Evolutionary conservation across 768 basidiomycete genomes (phyloP).

Genomic region (Rickenella mellea): DNA sequence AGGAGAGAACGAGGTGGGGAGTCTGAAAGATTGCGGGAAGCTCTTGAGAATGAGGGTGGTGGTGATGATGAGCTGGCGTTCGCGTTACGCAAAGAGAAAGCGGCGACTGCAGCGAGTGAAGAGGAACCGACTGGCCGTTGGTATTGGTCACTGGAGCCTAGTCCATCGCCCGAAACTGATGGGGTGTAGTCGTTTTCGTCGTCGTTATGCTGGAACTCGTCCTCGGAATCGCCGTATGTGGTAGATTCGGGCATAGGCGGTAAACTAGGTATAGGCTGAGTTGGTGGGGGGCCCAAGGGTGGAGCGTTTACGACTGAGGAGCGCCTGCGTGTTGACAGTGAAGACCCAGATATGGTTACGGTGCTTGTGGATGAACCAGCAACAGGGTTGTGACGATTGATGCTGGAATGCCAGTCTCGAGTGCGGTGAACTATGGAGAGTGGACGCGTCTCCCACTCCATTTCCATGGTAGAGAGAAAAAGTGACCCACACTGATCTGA

Average conservation of each 20-base stretch:
- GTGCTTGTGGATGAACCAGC: constrained; percentile 14
- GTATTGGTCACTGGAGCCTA: constrained; percentile 12
- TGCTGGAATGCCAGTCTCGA: constrained; percentile 20
- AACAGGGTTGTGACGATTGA: constrained; percentile 15
- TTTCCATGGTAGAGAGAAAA: no score
- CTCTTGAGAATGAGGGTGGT: constrained; percentile 26
- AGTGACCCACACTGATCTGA: no score
- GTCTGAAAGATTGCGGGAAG: constrained; percentile 50
- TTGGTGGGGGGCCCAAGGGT: constrained; percentile 64
- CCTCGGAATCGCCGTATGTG: constrained; percentile 10
- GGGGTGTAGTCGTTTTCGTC: not conserved
- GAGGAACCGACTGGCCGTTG: constrained; percentile 32
- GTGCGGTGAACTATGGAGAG: constrained; percentile 18
- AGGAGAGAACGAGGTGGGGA: constrained; percentile 47
- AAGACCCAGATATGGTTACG: not conserved
- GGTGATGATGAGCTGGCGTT: constrained; percentile 20
- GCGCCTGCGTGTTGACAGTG: constrained; percentile 39
- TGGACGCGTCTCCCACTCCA: constrained; percentile 17
- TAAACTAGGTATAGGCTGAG: constrained; percentile 58
- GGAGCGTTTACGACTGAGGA: constrained; percentile 56
- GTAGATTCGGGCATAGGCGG: constrained; percentile 12
- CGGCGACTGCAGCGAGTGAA: constrained; percentile 47
- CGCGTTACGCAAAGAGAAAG: constrained; percentile 50
- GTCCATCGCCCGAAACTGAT: constrained; percentile 12
- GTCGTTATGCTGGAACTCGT: not conserved